phyloP scores from a whole-genome alignment of 2,329 filamentous ascomycete genomes.

The Ampelomyces quisqualis region DNA sequence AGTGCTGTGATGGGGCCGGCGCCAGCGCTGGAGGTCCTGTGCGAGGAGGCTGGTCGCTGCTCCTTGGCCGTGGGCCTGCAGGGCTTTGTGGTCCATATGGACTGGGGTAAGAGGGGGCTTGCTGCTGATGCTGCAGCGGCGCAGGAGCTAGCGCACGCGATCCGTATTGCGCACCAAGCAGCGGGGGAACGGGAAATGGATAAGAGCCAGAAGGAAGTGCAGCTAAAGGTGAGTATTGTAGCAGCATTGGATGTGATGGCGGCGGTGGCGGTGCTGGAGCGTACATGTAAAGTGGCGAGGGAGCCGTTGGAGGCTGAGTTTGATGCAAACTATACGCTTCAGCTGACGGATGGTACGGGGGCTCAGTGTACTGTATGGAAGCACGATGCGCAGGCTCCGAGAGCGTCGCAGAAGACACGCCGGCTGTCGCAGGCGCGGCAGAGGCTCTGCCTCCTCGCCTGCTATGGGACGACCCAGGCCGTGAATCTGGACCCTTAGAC shows the following conservation, averaged over 20 bases:
- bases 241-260: conserved; percentile 26
- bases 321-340: conserved; percentile 23
- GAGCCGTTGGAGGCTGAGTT: conserved; percentile 21
- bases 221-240: conserved; percentile 31
- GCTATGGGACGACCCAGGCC: conserved; percentile 27
- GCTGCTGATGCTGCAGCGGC: conserved; percentile 21
- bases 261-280: conserved; percentile 20
- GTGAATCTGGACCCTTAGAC: conserved; percentile 20
- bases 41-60: conserved; percentile 22
- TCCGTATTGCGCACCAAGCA: conserved; percentile 11
- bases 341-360: conserved; percentile 20
- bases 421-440: conserved; percentile 17
- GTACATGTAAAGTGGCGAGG: conserved; percentile 26
- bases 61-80: conserved; percentile 24
- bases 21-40: conserved; percentile 32
- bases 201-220: conserved; percentile 27
- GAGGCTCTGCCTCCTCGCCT: conserved; percentile 26
- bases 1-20: conserved; percentile 33
- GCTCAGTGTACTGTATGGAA: conserved; percentile 19
- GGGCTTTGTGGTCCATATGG: conserved; percentile 34
- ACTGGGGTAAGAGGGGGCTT: conserved; percentile 29
- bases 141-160: conserved; percentile 29
- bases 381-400: conserved; percentile 20
- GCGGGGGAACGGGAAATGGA: conserved; percentile 15
- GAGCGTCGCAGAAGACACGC: conserved; percentile 20